Percentiles rank a stretch among this genome's conserved stretches.
Conservation (phyloP, 768 basidiomycete species). For the Auriscalpium vulgare region DNA sequence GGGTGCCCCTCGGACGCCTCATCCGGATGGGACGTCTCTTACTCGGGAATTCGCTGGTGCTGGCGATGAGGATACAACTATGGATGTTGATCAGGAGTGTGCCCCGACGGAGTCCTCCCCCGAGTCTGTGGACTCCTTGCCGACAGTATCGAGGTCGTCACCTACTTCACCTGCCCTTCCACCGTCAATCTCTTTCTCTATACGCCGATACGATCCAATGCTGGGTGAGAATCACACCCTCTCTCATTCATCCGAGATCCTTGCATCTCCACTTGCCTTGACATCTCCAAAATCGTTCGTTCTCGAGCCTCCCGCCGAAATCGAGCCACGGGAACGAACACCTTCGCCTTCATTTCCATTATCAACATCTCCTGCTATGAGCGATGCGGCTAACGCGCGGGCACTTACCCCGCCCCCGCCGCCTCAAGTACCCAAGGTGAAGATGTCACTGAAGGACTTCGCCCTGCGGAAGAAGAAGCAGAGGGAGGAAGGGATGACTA, state of each 20-base stretch:
- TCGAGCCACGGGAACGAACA: too few species aligned
- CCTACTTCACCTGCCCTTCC: too few species aligned
- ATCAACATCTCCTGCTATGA: background rate
- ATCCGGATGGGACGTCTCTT: too few species aligned
- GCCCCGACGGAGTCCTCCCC: background rate
- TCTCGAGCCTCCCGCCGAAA: background rate
- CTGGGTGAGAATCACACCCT: too few species aligned
- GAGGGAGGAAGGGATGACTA: conserved; percentile 11
- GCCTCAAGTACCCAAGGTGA: conserved; percentile 11
- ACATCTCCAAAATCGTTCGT: background rate
- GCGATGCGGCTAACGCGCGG: background rate
- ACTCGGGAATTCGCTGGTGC: too few species aligned
- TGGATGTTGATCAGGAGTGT: conserved; percentile 6
- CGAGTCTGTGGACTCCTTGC: background rate
- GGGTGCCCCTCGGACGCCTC: background rate
- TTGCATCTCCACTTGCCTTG: background rate
- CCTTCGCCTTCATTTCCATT: too few species aligned
- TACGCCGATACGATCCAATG: too few species aligned
- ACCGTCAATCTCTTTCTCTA: too few species aligned
- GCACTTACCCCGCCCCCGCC: background rate
- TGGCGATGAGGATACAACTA: background rate
- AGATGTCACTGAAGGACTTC: conserved; percentile 16
- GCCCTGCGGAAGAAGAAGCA: conserved; percentile 16
- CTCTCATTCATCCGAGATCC: too few species aligned
- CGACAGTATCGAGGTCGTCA: background rate